phyloP scores from a whole-genome alignment of 2,329 filamentous ascomycete genomes.

The Talaromyces sp. region DNA sequence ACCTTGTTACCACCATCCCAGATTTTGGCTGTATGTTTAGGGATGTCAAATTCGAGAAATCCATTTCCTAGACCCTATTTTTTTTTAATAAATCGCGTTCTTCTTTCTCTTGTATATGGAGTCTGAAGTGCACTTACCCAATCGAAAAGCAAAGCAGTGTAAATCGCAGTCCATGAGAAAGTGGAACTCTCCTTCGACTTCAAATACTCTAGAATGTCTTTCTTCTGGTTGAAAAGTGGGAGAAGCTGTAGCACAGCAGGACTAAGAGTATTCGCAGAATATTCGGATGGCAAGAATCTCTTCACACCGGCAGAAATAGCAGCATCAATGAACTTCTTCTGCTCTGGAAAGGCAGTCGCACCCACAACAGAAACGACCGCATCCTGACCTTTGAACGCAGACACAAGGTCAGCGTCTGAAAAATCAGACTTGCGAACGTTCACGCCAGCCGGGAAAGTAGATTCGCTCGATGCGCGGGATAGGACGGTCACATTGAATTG shows the following conservation, averaged over 20 bases:
- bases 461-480: slow-evolving; percentile 23
- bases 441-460: slow-evolving; percentile 23
- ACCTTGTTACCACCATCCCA: slow-evolving; percentile 55
- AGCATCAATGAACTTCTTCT: slow-evolving; percentile 33
- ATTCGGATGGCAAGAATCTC: slow-evolving; percentile 35
- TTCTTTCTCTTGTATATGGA: neutral
- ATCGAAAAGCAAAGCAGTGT: slow-evolving; percentile 61
- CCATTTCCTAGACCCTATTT: slow-evolving; percentile 46
- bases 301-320: slow-evolving; percentile 31
- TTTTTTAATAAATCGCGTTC: neutral
- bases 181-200: slow-evolving; percentile 44
- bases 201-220: slow-evolving; percentile 50
- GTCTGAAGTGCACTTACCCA: slow-evolving; percentile 35
- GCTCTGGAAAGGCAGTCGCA: slow-evolving; percentile 24
- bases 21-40: slow-evolving; percentile 51
- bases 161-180: slow-evolving; percentile 60
- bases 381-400: slow-evolving; percentile 30
- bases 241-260: slow-evolving; percentile 25
- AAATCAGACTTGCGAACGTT: slow-evolving; percentile 26
- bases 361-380: slow-evolving; percentile 31
- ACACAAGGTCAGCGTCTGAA: slow-evolving; percentile 23
- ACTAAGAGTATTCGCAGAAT: slow-evolving; percentile 28
- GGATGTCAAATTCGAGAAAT: slow-evolving; percentile 52
- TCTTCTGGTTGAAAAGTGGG: slow-evolving; percentile 28
- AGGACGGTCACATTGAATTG: slow-evolving; percentile 26